Conservation (phyloP, 2,329 filamentous ascomycete genomes). For the Coniochaeta hoffmannii region DNA sequence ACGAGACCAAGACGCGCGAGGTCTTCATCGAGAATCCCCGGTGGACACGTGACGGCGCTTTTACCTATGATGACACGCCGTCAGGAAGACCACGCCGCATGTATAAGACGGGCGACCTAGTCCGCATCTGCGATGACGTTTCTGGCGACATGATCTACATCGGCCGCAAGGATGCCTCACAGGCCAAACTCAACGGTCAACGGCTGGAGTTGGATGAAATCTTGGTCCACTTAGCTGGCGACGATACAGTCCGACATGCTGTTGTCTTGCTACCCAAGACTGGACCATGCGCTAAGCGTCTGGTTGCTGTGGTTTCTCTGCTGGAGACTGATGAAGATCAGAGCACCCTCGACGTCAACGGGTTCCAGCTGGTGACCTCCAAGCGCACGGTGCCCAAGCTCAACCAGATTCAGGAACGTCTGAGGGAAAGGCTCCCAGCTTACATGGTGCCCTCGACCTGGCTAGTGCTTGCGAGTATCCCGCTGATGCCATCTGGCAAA, state of each 20-base stretch:
- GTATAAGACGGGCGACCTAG: conserved; percentile 7
- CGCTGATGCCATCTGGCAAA: conserved; percentile 9
- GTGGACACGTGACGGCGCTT: conserved; percentile 5
- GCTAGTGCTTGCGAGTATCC: too few species aligned
- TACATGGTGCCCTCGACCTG: conserved; percentile 24
- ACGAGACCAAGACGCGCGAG: conserved; percentile 31
- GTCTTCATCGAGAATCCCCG: conserved; percentile 30
- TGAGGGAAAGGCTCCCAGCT: conserved; percentile 23
- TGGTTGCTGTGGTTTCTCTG: conserved; percentile 13
- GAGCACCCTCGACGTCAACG: too few species aligned
- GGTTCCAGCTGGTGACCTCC: too few species aligned
- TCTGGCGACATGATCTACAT: conserved; percentile 14
- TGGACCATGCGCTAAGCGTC: conserved; percentile 12
- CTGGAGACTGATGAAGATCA: background rate
- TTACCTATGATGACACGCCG: conserved; percentile 1
- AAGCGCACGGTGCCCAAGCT: conserved; percentile 3
- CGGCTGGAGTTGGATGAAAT: conserved; percentile 7
- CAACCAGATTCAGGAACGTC: conserved; percentile 17
- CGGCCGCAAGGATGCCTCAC: conserved; percentile 14
- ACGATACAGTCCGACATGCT: background rate
- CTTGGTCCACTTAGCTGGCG: background rate
- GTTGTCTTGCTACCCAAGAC: background rate
- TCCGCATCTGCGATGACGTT: conserved; percentile 15
- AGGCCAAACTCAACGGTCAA: conserved; percentile 18
- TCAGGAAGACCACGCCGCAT: background rate